phyloP scores from a whole-genome alignment of 2,329 filamentous ascomycete genomes.

The Byssoonygena ceratinophila region DNA sequence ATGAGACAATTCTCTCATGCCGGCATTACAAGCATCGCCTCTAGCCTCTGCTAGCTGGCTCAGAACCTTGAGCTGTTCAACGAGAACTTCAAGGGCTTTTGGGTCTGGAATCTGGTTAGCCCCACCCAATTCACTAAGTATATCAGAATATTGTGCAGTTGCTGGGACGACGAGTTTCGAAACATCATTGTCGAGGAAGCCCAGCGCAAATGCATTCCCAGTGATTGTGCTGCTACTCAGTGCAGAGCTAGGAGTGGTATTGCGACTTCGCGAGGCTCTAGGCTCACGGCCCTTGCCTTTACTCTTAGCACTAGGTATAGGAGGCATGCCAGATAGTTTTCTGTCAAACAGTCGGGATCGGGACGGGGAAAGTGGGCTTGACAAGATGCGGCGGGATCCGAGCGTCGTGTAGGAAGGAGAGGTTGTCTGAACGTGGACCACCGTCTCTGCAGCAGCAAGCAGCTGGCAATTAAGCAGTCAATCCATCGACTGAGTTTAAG shows the following conservation, averaged over 20 bases:
- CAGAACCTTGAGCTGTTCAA: constrained; percentile 46
- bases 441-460: not conserved
- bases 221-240: constrained; percentile 38
- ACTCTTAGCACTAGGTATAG: constrained; percentile 34
- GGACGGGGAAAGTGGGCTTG: not conserved
- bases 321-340: constrained; percentile 30
- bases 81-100: constrained; percentile 40
- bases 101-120: constrained; percentile 40
- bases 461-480: not conserved
- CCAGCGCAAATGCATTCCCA: constrained; percentile 27
- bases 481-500: not conserved
- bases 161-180: constrained; percentile 40
- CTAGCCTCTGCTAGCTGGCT: constrained; percentile 49
- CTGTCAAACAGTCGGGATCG: not conserved
- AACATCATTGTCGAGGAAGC: constrained; percentile 47
- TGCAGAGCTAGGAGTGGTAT: constrained; percentile 52
- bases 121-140: constrained; percentile 46
- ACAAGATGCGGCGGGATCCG: not conserved
- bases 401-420: not conserved
- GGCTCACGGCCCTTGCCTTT: constrained; percentile 47
- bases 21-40: constrained; percentile 48
- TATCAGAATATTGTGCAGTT: constrained; percentile 46
- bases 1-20: constrained; percentile 49
- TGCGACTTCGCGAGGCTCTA: constrained; percentile 49
- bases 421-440: not conserved